These are phyloP conservation scores for Wallacemonas rigidus DNA, from an alignment of 208 protist genomes.

Conservation along the genomic window DNA sequence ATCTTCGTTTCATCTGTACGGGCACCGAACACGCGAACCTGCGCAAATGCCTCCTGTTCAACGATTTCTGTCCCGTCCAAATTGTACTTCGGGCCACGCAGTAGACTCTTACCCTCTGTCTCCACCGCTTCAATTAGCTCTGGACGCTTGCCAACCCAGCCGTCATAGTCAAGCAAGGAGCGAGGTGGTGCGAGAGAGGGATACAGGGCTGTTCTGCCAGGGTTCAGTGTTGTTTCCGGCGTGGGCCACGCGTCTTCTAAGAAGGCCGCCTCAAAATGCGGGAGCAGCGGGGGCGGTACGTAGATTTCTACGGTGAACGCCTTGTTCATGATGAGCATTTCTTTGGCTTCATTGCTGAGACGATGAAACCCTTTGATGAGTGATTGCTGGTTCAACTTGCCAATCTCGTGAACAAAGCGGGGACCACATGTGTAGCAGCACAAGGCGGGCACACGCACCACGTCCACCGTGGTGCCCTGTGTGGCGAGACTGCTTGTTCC, in stretches of 20 bases:
- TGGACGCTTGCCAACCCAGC: conserved; percentile 77
- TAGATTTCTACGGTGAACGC: conserved; percentile 78
- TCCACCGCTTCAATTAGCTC: conserved; percentile 79
- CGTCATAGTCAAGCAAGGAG: conserved; percentile 71
- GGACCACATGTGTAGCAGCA: conserved; percentile 49
- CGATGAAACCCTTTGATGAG: conserved; percentile 90
- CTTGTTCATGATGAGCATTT: conserved; percentile 60
- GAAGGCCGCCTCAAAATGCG: conserved; percentile 71
- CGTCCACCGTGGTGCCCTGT: conserved; percentile 38
- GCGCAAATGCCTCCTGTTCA: conserved; percentile 57
- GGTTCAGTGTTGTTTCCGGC: conserved; percentile 62
- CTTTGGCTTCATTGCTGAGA: conserved; percentile 72
- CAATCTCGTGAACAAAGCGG: conserved; percentile 64
- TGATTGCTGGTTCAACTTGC: conserved; percentile 83
- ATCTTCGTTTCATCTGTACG: conserved; percentile 43
- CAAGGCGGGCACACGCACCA: conserved; percentile 77
- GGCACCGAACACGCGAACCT: conserved; percentile 67
- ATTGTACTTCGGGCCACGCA: conserved; percentile 45
- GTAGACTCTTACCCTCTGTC: conserved; percentile 71
- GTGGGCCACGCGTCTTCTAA: conserved; percentile 79
- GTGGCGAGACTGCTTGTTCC: background rate
- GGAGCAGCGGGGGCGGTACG: conserved; percentile 60
- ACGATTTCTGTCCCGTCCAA: conserved; percentile 69
- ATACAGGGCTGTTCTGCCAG: conserved; percentile 75
- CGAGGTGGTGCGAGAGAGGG: conserved; percentile 71